A percentile compares a stretch with the other conserved stretches of the same genome.
Evolutionary conservation across 108 stramenopile genomes (phyloP).

Genomic region (Cyclotella kingstonii): DNA sequence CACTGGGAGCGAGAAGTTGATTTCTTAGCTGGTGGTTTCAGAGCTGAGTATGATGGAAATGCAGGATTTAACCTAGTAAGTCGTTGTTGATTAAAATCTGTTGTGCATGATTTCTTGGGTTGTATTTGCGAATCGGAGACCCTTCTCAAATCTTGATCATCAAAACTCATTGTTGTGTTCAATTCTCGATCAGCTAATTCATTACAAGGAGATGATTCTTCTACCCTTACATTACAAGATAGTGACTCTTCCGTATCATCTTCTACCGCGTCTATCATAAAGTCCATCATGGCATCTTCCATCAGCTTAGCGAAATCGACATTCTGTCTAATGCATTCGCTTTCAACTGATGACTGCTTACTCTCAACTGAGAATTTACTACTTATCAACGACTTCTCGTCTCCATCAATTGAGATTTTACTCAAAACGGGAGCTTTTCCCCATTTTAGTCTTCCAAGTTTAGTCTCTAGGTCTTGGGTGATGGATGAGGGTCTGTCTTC

Average conservation of each 20-base stretch:
- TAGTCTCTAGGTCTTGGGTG: neutral
- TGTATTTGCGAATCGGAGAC: too few relatives aligned
- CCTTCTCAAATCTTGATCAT: too few relatives aligned
- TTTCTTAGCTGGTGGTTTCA: neutral
- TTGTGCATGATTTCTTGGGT: neutral
- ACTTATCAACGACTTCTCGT: constrained; percentile 5
- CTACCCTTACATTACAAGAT: neutral
- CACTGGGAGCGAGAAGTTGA: constrained; percentile 2
- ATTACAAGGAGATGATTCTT: neutral
- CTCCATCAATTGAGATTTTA: neutral
- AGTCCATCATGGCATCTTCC: constrained; percentile 38
- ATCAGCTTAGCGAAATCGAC: constrained; percentile 19
- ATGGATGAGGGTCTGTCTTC: too few relatives aligned
- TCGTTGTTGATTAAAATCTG: neutral
- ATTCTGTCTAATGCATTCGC: constrained; percentile 34
- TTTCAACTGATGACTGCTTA: constrained; percentile 26
- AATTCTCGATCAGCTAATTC: too few relatives aligned
- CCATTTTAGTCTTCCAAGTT: constrained; percentile 1
- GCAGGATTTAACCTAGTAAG: neutral
- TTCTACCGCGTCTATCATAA: constrained; percentile 1
- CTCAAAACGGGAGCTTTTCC: neutral
- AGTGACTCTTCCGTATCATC: constrained; percentile 7
- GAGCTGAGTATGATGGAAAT: neutral
- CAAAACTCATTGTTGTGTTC: too few relatives aligned
- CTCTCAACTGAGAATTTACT: constrained; percentile 3